Conservation (phyloP, 192 early-diverging fungal genomes). For the Ambispora gerdemannii region DNA sequence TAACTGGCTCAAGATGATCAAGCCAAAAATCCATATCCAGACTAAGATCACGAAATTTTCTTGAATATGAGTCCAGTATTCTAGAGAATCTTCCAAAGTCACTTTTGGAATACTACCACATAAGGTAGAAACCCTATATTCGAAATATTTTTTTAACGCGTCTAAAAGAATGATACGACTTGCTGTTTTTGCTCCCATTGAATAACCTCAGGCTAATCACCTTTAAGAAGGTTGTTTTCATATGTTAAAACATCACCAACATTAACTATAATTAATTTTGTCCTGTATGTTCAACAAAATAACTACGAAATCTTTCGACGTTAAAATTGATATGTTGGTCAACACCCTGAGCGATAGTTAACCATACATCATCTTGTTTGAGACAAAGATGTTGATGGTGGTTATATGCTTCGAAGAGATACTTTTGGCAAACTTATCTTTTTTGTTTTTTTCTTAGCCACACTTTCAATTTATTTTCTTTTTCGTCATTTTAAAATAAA, state of each 20-base stretch:
- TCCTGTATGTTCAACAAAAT: neutral
- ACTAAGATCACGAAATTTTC: constrained; percentile 22
- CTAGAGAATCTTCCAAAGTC: constrained; percentile 14
- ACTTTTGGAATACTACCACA: constrained; percentile 31
- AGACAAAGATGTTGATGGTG: constrained; percentile 2
- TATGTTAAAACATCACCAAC: neutral
- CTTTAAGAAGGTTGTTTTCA: neutral
- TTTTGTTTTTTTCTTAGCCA: too few species aligned
- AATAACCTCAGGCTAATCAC: constrained; percentile 17
- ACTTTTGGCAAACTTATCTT: too few species aligned
- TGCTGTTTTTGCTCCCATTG: neutral
- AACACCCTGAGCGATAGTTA: constrained; percentile 18
- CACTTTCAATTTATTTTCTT: too few species aligned
- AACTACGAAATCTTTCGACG: constrained; percentile 10
- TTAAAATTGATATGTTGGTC: neutral
- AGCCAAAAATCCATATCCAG: constrained; percentile 28
- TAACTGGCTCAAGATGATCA: constrained; percentile 20
- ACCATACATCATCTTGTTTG: constrained; percentile 7
- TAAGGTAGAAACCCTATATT: neutral
- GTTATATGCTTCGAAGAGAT: constrained; percentile 4
- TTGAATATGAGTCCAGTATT: constrained; percentile 20
- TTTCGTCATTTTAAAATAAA: too few species aligned
- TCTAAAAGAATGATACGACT: constrained; percentile 23
- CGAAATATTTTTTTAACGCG: constrained; percentile 26
- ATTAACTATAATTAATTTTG: constrained; percentile 7